Base-by-base conservation (phyloP, 805 yeast species). In the Pichia phayaonensis region DNA sequence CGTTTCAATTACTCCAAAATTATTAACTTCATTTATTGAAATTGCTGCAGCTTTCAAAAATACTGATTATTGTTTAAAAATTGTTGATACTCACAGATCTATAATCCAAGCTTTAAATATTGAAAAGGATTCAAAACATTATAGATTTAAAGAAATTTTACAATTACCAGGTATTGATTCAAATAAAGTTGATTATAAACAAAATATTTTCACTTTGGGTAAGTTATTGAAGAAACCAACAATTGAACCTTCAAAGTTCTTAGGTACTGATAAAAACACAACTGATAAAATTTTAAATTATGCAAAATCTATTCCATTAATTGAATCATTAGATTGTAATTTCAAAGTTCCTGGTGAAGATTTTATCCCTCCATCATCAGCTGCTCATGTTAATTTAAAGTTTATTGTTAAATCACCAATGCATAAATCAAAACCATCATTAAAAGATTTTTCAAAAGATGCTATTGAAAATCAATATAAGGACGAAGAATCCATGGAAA, bases 321-420 rank as follows among this genome's bases (percentile, higher is more conserved):
- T 90, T 46, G 80, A 84, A 59, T 70, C 90, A 16, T 56, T 90
- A 27, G 79, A 77, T 47, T 83, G 95, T 42, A 80, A 78, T 51
- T 89, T 89, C 69, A 75, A 77, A 55, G 96, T 92, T 42, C 92
- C 96, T 4, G 98, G 98, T 34, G 97, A 90, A 71, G 63, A 68
- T 16, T 71, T 71, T 29, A 81, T 86, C 27, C 80, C 90, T 0
- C 84, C 96, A 26, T 74, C 77, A 24, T 80, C 97, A 2, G 76
- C 77, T 45, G 81, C 88, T 10, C 90, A 88, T 66, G 71, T 95
- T 52, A 81, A 80, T 29, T 56, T 94, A 23, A 89, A 90, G 66
- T 84, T 86, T 52, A 66, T 87, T 42, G 79, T 89, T 40, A 81
- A 83, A 59, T 86, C 95, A 2, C 82, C 92, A 8, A 75, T 75